phyloP scores from a whole-genome alignment of 1,139 yeast species.

The Candida tetrigidarum region DNA sequence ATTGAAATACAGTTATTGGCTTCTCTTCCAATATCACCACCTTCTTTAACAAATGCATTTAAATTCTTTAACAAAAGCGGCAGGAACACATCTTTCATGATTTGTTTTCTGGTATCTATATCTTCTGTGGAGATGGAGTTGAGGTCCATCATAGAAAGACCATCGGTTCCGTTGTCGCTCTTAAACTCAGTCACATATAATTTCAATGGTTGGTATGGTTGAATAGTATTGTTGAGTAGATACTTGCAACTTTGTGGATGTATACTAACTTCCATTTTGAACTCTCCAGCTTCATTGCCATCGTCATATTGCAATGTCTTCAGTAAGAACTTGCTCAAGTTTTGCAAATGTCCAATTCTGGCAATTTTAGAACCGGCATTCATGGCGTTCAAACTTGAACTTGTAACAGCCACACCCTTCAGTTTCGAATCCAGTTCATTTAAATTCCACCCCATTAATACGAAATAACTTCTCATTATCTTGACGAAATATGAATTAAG shows the following conservation, averaged over 20 bases:
- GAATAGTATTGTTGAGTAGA: constrained; percentile 48
- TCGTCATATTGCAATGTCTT: constrained; percentile 37
- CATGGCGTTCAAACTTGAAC: constrained; percentile 37
- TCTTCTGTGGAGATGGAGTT: constrained; percentile 56
- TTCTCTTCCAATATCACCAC: constrained; percentile 72
- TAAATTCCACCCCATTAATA: constrained; percentile 65
- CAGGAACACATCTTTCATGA: constrained; percentile 57
- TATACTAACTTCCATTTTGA: constrained; percentile 16
- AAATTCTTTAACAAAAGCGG: constrained; percentile 56
- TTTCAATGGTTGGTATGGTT: constrained; percentile 63
- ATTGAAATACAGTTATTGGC: constrained; percentile 42
- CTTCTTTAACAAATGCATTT: constrained; percentile 60
- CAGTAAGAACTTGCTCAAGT: constrained; percentile 44
- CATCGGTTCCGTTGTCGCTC: constrained; percentile 24
- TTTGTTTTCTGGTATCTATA: constrained; percentile 59
- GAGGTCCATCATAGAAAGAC: constrained; percentile 34
- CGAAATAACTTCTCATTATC: constrained; percentile 57
- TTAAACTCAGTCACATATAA: constrained; percentile 46
- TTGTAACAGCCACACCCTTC: constrained; percentile 49
- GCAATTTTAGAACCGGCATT: constrained; percentile 45
- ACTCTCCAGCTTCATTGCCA: constrained; percentile 11
- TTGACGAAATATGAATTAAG: constrained; percentile 62
- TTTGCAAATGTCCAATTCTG: constrained; percentile 46
- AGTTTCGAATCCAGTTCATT: constrained; percentile 42
- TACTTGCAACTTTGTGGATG: constrained; percentile 56